phyloP scores from a whole-genome alignment of 148 eudicot genomes.

The Cornus controversa region DNA sequence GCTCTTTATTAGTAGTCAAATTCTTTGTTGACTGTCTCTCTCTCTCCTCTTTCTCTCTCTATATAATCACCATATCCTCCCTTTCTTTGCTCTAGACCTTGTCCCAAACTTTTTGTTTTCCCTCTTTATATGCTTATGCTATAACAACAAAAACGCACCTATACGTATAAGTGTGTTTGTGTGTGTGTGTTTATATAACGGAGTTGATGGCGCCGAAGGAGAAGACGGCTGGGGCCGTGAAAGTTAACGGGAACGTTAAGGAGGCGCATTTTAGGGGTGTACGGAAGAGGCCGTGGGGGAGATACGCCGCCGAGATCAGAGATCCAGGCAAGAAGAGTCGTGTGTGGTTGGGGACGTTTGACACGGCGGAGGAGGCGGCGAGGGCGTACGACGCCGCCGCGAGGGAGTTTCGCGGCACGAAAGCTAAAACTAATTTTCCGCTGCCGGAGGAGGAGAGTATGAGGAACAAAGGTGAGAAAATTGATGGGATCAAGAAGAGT shows the following conservation, averaged over 20 bases:
- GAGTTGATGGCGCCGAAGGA: conserved; percentile 23
- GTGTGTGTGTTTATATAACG: no score
- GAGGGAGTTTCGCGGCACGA: conserved; percentile 65
- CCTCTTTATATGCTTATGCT: neutral
- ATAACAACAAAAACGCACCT: neutral
- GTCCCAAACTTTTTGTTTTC: neutral
- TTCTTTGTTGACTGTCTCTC: conserved; percentile 24
- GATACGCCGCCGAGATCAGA: conserved; percentile 79
- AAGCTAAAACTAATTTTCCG: conserved; percentile 68
- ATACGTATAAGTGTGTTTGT: no score
- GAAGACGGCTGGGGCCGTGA: conserved; percentile 16
- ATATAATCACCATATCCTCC: conserved; percentile 9
- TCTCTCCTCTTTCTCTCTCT: conserved; percentile 2
- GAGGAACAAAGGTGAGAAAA: neutral
- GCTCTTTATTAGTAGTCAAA: conserved; percentile 31
- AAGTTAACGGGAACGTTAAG: neutral
- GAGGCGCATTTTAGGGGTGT: conserved; percentile 66
- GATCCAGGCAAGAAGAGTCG: conserved; percentile 66
- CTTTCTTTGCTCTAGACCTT: neutral
- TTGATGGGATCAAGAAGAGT: neutral
- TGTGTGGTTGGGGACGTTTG: conserved; percentile 80
- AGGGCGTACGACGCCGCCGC: conserved; percentile 79
- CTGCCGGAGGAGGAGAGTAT: conserved; percentile 13
- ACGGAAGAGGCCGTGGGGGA: conserved; percentile 69
- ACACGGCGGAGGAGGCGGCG: conserved; percentile 74